phyloP scores from a whole-genome alignment of 768 basidiomycete species.

The Pleurotus tuber-regium region DNA sequence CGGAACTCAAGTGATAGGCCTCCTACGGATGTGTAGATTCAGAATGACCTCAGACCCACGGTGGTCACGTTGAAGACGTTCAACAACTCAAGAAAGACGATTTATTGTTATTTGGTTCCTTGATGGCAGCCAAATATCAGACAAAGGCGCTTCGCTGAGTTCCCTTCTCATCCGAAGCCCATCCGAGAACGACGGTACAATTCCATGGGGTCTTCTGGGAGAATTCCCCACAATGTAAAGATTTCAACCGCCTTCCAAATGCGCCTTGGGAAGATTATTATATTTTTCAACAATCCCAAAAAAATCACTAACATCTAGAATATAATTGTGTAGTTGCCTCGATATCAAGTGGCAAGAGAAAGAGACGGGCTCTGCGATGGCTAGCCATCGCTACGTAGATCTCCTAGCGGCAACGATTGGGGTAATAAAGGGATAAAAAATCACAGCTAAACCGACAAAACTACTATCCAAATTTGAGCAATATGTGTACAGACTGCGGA shows the following conservation, averaged over 20 bases:
- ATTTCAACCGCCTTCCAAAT: no score
- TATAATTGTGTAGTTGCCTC: neutral
- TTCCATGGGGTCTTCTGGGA: neutral
- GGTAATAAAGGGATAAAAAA: neutral
- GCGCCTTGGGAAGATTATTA: no score
- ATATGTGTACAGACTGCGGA: conserved; percentile 8
- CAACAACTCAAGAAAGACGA: neutral
- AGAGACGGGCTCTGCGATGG: no score
- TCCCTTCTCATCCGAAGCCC: conserved; percentile 1
- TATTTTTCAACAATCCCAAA: neutral
- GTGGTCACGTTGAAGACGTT: neutral
- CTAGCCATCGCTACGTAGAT: no score
- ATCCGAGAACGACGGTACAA: conserved; percentile 2
- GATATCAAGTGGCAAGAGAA: no score
- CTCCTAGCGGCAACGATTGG: neutral
- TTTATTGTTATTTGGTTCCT: neutral
- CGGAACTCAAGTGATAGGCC: neutral
- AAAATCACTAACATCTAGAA: no score
- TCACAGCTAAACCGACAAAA: no score
- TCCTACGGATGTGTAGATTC: no score
- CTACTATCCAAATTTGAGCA: conserved; percentile 8
- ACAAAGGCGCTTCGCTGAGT: conserved; percentile 7
- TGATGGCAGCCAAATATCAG: no score
- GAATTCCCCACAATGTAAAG: neutral
- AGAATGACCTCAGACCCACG: no score